Percentiles rank a stretch among this genome's conserved stretches.
These are phyloP conservation scores for Berberis vulgaris DNA, from an alignment of 164 flowering plant species.

Conservation along the genomic window DNA sequence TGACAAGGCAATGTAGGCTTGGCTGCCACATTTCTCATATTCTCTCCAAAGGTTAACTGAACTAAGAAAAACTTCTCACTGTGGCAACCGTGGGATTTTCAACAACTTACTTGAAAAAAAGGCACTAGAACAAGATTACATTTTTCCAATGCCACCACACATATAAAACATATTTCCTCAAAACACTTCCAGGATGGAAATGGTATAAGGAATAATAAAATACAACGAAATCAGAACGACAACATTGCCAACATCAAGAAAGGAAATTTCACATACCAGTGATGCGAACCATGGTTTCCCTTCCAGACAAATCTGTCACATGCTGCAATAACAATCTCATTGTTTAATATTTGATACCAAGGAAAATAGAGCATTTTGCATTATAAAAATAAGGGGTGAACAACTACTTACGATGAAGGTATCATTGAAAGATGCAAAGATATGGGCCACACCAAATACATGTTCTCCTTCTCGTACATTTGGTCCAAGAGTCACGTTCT, in stretches of 20 bases:
- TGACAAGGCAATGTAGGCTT: too few species aligned
- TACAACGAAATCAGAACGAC: neutral
- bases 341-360: neutral
- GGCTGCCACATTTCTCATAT: too few species aligned
- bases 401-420: constrained; percentile 66
- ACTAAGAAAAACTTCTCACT: too few species aligned
- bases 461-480: constrained; percentile 65
- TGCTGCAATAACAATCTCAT: constrained; percentile 41
- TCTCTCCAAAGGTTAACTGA: too few species aligned
- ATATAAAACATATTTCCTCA: too few species aligned
- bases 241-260: neutral
- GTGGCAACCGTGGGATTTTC: too few species aligned
- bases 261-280: constrained; percentile 35
- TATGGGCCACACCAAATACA: constrained; percentile 86
- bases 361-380: neutral
- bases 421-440: constrained; percentile 84
- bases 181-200: too few species aligned
- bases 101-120: too few species aligned
- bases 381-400: neutral
- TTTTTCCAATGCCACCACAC: too few species aligned
- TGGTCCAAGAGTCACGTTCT: constrained; percentile 75
- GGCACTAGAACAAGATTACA: too few species aligned
- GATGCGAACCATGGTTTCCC: constrained; percentile 77
- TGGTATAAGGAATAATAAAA: neutral
- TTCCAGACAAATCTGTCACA: constrained; percentile 82